Base-by-base conservation (phyloP, 2,329 filamentous ascomycete genomes). In the Phoma herbarum region DNA sequence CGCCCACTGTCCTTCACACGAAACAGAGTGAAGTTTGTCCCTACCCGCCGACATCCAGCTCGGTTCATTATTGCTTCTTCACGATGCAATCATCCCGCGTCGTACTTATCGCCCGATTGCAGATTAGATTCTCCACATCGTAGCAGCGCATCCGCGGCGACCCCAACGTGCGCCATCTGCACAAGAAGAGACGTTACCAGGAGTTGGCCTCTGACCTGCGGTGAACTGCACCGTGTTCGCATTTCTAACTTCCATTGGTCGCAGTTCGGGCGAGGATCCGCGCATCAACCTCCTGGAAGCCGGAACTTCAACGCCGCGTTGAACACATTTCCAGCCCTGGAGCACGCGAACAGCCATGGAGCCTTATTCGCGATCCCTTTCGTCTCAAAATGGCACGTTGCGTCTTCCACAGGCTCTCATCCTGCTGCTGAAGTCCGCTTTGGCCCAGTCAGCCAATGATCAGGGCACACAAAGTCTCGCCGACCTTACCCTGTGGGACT, bases 351-450 rank as follows among this genome's bases (percentile, higher is more conserved):
- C 29, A 59, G 59, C 53, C 52, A 77, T 77, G 75, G 71, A 75
- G 65, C 67, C 71, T 71, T 66, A 76, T 75, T 76, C 73, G 72
- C 72, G 63, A 67, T 62, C 60, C 60, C 62, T 60, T 54, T 61
- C 59, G 52, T 62, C 66, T 62, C 67, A 69, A 39, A 63, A 68
- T 72, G 72, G 71, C 69, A 72, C 72, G 70, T 72, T 72, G 61
- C 68, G 61, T 57, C 67, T 76, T 70, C 73, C 74, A 74, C 72
- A 75, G 71, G 69, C 73, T 67, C 66, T 76, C 63, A 54, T 75
- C 63, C 60, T 69, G 62, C 63, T 75, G 65, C 65, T 76, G 53
- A 71, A 59, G 59, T 60, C 65, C 42, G 61, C 61, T 61, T 59
- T 74, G 55, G 69, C 69, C 61, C 62, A 63, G 42, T 58, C 71